Evolutionary conservation across 1,284 basidiomycete genomes (phyloP), one percentile per base, ranked within the genome.

Genomic region (Exsudoporus floridanus): DNA sequence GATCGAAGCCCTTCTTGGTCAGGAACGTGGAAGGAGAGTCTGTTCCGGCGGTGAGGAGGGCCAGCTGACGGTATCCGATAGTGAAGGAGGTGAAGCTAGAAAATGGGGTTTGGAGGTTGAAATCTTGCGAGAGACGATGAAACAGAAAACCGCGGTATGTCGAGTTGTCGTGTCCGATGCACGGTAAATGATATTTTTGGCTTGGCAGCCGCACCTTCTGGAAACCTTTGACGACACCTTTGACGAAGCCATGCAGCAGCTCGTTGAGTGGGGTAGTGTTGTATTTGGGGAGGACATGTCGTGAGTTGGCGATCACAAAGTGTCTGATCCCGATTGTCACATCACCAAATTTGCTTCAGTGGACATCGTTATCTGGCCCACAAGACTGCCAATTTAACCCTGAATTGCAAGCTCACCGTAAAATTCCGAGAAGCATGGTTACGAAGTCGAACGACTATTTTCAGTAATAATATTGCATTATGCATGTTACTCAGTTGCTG

Each of bases 261-360:
- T 97, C 48, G 77, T 85, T 35, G 78, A 86, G 63, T 93, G 89
- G 79, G 89, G 87, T 50, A 88, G 89, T 41, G 79, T 94, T n/a
- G 75, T 91, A 57, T 78, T 86, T 57, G 83, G 80, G 40, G 83
- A 86, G 65, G 87, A 90, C 69, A 67, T 77, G 56, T 74, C 79
- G 90, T 92, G 71, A 73, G 90, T 80, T 27, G 34, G 50, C 56
- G 53, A 70, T 54, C 58, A 46, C 52, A 52, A 62, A 49, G 55
- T 52, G 30, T 36, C 52, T 54, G 60, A 66, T 60, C 56, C 52
- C 50, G 45, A 59, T 54, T 54, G 52, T 46, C 51, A 69, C 64
- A 56, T 56, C 42, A 50, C 62, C 49, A 41, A 57, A 65, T 57
- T 46, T 55, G 49, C 58, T 53, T 54, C 58, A 93, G 90, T 53